A percentile compares a stretch with the other conserved stretches of the same genome.
These are phyloP conservation scores for Acanthamoeba pearcei DNA, from an alignment of 208 protist species.

Conservation along the genomic window DNA sequence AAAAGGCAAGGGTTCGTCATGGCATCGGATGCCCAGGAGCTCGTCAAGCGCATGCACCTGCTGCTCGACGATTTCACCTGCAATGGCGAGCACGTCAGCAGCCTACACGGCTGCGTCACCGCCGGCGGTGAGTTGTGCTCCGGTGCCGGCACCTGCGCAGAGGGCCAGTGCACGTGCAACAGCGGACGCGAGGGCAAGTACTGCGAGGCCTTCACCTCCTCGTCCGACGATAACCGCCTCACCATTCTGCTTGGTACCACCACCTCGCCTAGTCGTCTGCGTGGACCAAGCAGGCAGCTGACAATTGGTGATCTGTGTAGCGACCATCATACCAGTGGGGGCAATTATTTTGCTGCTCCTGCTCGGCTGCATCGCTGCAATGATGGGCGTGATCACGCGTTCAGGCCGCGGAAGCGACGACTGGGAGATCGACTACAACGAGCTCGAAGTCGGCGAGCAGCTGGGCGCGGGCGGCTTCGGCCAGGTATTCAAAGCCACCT, in stretches of 20 bases:
- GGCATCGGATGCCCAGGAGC: background rate
- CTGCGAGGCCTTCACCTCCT: background rate
- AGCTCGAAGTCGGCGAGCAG: constrained; percentile 40
- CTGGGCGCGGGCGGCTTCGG: constrained; percentile 14
- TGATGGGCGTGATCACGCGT: background rate
- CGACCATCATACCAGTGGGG: background rate
- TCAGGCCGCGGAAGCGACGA: background rate
- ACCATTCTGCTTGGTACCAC: background rate
- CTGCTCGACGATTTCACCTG: background rate
- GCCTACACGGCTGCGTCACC: no score
- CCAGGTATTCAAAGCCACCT: background rate
- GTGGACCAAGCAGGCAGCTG: no score
- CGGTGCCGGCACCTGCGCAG: background rate
- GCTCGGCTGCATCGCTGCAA: background rate
- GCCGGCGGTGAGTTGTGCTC: background rate
- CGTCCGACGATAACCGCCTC: background rate
- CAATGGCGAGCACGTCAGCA: background rate
- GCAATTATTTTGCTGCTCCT: background rate
- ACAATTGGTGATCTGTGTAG: background rate
- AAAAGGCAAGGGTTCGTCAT: background rate
- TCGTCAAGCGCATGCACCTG: background rate
- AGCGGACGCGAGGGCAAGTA: background rate
- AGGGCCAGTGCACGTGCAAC: background rate
- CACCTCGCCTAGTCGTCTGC: background rate
- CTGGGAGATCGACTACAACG: constrained; percentile 44